Evolutionary conservation across 768 basidiomycete species (phyloP), one percentile per base, ranked within the genome.

Genomic region (Tulasnella sp.): DNA sequence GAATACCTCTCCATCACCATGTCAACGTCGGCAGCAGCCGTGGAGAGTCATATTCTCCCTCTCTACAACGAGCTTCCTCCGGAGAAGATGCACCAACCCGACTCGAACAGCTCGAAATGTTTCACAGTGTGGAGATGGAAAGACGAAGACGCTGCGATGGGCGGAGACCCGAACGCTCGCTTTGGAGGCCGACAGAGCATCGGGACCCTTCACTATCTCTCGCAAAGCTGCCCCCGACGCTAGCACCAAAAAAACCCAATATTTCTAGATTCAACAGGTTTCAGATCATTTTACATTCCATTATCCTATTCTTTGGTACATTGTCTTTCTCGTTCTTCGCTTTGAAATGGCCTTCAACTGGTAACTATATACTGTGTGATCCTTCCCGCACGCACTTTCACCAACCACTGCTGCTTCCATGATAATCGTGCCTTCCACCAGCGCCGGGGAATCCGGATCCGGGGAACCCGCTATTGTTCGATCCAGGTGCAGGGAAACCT

Each of bases 81-180:
- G 74, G 81, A 85, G 0, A 84, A 85, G 14, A 84, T 83, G 69
- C 58, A 81, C 14, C 82, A 82, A 73, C 79, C 87, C 36, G 85
- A 87, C 76, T 86, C 85, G 8, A 88, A 88, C 76, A 88, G 88
- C 4, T 89, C 88, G 88, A 90, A 90, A 80, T 80, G 81, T 11
- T 83, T 90, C 78, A 86, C 86, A 6, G 82, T 90, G 6, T 90
- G 87, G 87, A 82, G 89, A 19, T 87, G 86, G 85, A 80, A 83
- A 36, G 83, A 83, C 0, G 85, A 39, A 36, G 75, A 76, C 17
- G 52, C 40, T 3, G 69, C 37, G 0, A 31, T 71, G 31, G 64
- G 75, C 9, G 75, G 52, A 29, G 29, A 42, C 67, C 67, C 40
- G 25, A 67, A 45, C 25, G 38, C 39, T 40, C 39, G 37, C 14